phyloP scores from a whole-genome alignment of 176 grass and related monocot species.

The Zea luxurians region DNA sequence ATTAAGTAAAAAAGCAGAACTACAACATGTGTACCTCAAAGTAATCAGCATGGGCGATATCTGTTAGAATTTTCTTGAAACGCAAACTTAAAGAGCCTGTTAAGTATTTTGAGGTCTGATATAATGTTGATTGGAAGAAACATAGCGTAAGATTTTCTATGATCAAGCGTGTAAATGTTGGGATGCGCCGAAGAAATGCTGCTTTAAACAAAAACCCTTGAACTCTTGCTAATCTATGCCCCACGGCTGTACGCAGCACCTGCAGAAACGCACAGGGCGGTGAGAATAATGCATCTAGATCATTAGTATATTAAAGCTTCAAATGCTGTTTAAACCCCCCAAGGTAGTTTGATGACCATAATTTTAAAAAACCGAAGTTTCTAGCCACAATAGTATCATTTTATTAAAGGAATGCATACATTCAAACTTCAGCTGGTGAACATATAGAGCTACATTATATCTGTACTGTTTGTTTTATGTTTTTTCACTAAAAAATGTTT shows the following conservation, averaged over 20 bases:
- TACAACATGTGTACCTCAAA: slow-evolving; percentile 65
- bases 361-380: neutral
- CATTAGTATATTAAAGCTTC: slow-evolving; percentile 19
- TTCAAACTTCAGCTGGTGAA: neutral
- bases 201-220: slow-evolving; percentile 96
- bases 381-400: neutral
- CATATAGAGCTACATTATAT: neutral
- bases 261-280: slow-evolving; percentile 39
- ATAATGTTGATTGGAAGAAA: slow-evolving; percentile 85
- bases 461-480: neutral
- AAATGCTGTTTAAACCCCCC: slow-evolving; percentile 2
- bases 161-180: slow-evolving; percentile 77
- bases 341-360: neutral
- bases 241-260: slow-evolving; percentile 87
- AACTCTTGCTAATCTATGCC: slow-evolving; percentile 90
- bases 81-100: slow-evolving; percentile 73
- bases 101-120: slow-evolving; percentile 87
- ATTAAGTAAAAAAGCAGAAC: neutral
- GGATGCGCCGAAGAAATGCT: slow-evolving; percentile 88
- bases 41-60: slow-evolving; percentile 87
- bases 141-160: slow-evolving; percentile 83
- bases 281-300: slow-evolving; percentile 25
- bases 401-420: neutral
- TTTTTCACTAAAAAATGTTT: neutral
- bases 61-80: slow-evolving; percentile 97